Evolutionary conservation across 2,329 filamentous ascomycete genomes (phyloP).

Genomic region (Fusarium armeniacum): DNA sequence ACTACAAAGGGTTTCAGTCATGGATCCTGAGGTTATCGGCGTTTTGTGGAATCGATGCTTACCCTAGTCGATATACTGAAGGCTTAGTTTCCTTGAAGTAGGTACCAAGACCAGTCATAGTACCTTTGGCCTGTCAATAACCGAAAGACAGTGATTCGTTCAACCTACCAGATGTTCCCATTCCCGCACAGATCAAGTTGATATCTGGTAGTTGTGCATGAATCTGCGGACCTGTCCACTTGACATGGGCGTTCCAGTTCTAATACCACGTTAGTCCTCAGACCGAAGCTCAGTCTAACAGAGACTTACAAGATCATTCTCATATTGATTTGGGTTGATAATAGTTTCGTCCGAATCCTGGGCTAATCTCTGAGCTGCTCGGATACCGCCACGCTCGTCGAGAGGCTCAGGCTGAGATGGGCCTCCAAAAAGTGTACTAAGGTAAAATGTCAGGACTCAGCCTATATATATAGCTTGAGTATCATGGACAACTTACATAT

Average conservation of each 20-base stretch:
- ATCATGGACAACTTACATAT: constrained; percentile 56
- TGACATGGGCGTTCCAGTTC: constrained; percentile 68
- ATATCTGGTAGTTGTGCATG: constrained; percentile 68
- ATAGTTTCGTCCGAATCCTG: constrained; percentile 59
- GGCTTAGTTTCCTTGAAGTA: constrained; percentile 66
- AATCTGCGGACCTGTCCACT: constrained; percentile 73
- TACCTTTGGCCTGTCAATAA: constrained; percentile 44
- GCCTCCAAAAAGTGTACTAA: constrained; percentile 68
- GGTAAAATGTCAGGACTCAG: not conserved
- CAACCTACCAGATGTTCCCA: constrained; percentile 67
- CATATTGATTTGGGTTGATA: constrained; percentile 71
- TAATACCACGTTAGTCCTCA: constrained; percentile 31
- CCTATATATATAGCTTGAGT: rapidly evolving
- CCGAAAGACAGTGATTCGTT: constrained; percentile 41
- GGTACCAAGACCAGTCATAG: constrained; percentile 64
- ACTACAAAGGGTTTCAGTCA: constrained; percentile 53
- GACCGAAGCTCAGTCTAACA: rapidly evolving
- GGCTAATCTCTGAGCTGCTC: constrained; percentile 60
- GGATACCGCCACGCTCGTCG: constrained; percentile 68
- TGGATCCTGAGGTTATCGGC: rapidly evolving
- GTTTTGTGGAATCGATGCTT: not conserved
- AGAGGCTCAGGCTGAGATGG: constrained; percentile 69
- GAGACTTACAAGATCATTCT: constrained; percentile 59
- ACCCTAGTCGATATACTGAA: constrained; percentile 58
- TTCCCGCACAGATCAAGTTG: constrained; percentile 67